These are phyloP conservation scores for Zychaea mexicana DNA, from an alignment of 371 early-diverging fungal genomes.

Conservation along the genomic window DNA sequence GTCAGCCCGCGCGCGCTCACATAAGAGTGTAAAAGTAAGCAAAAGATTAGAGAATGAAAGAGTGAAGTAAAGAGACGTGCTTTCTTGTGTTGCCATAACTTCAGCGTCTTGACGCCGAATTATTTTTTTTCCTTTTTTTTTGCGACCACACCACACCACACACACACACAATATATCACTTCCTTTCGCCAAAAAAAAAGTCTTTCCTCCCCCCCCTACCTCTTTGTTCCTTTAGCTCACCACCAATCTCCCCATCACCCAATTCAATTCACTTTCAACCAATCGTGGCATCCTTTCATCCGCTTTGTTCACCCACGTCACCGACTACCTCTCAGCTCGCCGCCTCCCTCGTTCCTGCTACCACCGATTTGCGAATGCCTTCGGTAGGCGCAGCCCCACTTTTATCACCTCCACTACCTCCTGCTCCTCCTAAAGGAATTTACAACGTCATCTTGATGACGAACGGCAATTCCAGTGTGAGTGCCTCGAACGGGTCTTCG, in stretches of 20 bases:
- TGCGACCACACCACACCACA: too few species aligned
- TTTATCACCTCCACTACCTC: not conserved
- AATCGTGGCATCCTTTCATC: conserved; percentile 4
- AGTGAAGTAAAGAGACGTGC: too few species aligned
- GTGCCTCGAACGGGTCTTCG: conserved; percentile 2
- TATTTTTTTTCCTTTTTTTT: too few species aligned
- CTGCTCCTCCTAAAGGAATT: conserved; percentile 6
- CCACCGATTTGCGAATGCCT: conserved; percentile 6
- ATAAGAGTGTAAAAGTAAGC: too few species aligned
- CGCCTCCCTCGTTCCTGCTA: not conserved
- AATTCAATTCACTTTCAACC: not conserved
- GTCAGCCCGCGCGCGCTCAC: too few species aligned
- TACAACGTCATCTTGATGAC: conserved; percentile 15
- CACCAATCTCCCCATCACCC: too few species aligned
- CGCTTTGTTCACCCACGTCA: not conserved
- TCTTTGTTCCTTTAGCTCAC: too few species aligned
- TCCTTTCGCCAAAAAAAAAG: too few species aligned
- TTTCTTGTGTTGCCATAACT: too few species aligned
- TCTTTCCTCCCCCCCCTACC: not conserved
- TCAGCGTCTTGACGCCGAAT: too few species aligned
- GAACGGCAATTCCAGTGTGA: conserved; percentile 7
- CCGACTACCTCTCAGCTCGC: not conserved
- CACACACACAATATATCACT: too few species aligned
- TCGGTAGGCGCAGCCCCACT: not conserved
- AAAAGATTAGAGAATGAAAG: too few species aligned